Conservation (phyloP, 2,329 filamentous ascomycete species). For the Pyrenophora seminiperda region DNA sequence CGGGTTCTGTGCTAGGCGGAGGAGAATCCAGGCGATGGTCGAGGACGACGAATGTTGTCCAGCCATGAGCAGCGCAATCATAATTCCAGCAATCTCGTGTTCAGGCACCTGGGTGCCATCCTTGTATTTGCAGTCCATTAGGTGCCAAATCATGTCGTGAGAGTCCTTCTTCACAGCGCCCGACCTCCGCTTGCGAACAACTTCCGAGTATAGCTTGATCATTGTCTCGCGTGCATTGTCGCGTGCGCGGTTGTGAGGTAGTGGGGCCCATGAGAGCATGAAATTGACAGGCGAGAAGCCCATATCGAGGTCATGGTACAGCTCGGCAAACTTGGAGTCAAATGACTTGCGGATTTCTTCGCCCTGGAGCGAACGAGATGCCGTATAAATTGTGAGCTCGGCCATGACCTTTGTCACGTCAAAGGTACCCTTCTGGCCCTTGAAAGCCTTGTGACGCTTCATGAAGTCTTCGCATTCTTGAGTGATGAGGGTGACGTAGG, state of each 20-base stretch:
- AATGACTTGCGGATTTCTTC: conserved; percentile 81
- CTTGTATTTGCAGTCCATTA: conserved; percentile 87
- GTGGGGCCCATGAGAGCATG: conserved; percentile 83
- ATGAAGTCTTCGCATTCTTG: conserved; percentile 75
- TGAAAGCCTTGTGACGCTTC: conserved; percentile 69
- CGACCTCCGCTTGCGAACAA: conserved; percentile 73
- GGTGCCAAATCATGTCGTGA: conserved; percentile 83
- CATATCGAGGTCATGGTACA: conserved; percentile 90
- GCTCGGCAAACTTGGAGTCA: conserved; percentile 76
- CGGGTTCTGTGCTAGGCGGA: conserved; percentile 77
- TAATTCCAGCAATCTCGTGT: conserved; percentile 86
- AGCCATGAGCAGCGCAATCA: conserved; percentile 92
- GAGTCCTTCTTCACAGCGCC: conserved; percentile 57
- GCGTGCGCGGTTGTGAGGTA: conserved; percentile 84
- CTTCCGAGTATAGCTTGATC: conserved; percentile 79
- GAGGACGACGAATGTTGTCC: conserved; percentile 89
- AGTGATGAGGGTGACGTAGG: conserved; percentile 79
- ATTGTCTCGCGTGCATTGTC: conserved; percentile 81
- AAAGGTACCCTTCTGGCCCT: conserved; percentile 69
- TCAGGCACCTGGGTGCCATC: conserved; percentile 79
- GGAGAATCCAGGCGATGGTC: conserved; percentile 82
- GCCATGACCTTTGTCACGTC: conserved; percentile 78
- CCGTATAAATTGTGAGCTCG: conserved; percentile 88
- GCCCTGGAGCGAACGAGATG: conserved; percentile 83
- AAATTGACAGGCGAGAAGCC: conserved; percentile 91